Evolutionary conservation across 2,329 filamentous ascomycete genomes (phyloP), one percentile per base, ranked within the genome.

Genomic region (Drechslerella dactyloides): DNA sequence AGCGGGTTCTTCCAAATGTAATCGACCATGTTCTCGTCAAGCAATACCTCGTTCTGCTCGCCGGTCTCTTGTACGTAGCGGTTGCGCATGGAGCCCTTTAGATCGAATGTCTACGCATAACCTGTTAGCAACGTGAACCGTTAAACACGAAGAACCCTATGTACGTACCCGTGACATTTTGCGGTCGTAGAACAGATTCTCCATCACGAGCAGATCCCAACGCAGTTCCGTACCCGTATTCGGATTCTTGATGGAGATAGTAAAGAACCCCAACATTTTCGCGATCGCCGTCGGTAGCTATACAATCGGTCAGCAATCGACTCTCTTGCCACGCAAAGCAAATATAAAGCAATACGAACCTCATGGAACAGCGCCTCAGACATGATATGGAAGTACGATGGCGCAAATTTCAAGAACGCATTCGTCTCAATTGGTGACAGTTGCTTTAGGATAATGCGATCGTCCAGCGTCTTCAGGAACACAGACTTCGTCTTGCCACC

Each of bases 21-120:
- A 79, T 99, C 96, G 8, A 99, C 94, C 85, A 99, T 94, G 80
- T 99, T 99, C 78, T 99, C 96, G 78, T 99, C 94, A 0, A 99
- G 84, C 1, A 99, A 85, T 1, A 99, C 94, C 80, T 99, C 94
- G 75, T 97, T 94, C 74, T 93, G 90, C 80, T 97, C 91, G 58
- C 94, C 96, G 0, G 94, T 99, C 27, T 89, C 91, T 78, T 97
- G 89, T 51, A 97, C 96, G 79, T 96, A 97, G 77, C 94, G 91
- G 81, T 99, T 99, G 52, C 94, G 89, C 94, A 99, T 99, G 7
- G 91, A 96, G 1, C 94, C 94, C 79, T 99, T 99, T 73, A 99
- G 86, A 78, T 99, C 94, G 78, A 99, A 94, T 53, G 93, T 93
- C 46, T 76, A 46, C 55, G 21, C 50, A 10, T 13, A n/a, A 19